A percentile compares a stretch with the other conserved stretches of the same genome.
phyloP scores from a whole-genome alignment of 139 green algal genomes.

The Yamagishiella unicocca region DNA sequence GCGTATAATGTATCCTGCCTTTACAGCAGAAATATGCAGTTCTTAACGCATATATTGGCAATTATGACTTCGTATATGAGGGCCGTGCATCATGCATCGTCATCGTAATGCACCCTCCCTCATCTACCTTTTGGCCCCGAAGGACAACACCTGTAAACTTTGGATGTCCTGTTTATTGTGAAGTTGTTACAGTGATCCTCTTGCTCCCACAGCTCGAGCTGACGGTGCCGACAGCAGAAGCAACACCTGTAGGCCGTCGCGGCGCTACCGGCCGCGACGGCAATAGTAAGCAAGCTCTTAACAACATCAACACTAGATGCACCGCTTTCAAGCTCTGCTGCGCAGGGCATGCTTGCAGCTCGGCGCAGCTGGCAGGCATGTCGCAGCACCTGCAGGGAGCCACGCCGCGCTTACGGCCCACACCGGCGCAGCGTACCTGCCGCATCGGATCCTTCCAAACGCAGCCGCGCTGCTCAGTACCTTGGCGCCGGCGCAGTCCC shows the following conservation, averaged over 20 bases:
- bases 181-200: neutral
- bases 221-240: neutral
- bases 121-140: neutral
- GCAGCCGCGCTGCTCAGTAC: neutral
- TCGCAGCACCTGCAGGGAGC: too few relatives aligned
- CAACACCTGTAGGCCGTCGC: conserved; percentile 30
- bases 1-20: too few relatives aligned
- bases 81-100: neutral
- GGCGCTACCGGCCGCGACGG: conserved; percentile 18
- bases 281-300: neutral
- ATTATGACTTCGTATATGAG: neutral
- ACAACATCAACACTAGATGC: neutral
- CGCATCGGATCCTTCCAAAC: neutral
- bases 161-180: neutral
- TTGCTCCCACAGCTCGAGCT: neutral
- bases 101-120: neutral
- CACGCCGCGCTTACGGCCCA: neutral
- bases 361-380: neutral
- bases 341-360: neutral
- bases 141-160: neutral
- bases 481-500: neutral
- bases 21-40: neutral
- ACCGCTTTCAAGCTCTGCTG: neutral
- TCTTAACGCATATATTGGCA: neutral
- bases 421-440: neutral